Percentiles rank a stretch among this genome's conserved stretches.
These are phyloP conservation scores for Leishmania lainsoni DNA, from an alignment of 208 protist species.

Conservation along the genomic window DNA sequence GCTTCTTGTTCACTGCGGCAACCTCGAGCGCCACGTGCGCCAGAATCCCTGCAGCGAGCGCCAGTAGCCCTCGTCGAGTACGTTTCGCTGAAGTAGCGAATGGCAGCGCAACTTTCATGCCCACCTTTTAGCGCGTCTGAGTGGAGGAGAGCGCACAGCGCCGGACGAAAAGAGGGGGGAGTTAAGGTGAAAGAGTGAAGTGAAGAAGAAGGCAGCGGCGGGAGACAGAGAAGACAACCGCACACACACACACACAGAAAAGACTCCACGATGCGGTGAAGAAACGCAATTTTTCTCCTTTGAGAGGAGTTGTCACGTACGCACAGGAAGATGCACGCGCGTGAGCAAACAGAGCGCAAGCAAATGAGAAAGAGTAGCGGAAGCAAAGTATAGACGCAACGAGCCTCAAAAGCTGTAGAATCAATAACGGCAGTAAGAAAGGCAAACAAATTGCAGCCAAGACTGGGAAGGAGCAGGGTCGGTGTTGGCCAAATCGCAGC, in stretches of 20 bases:
- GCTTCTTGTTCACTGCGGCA: constrained; percentile 15
- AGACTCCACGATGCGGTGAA: neutral
- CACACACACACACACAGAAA: too few relatives aligned
- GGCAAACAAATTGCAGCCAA: neutral
- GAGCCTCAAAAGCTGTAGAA: neutral
- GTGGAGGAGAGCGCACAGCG: neutral
- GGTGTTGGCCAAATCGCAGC: neutral
- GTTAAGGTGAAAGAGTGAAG: neutral
- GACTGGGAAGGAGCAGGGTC: too few relatives aligned
- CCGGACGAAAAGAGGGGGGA: too few relatives aligned
- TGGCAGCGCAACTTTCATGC: neutral
- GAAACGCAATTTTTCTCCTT: neutral
- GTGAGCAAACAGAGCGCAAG: too few relatives aligned
- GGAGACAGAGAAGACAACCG: neutral
- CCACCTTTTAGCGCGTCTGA: neutral
- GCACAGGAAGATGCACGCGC: neutral
- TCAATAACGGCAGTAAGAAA: neutral
- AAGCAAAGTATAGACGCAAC: neutral
- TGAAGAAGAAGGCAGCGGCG: neutral
- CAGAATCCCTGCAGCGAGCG: constrained; percentile 12
- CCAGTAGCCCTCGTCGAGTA: constrained; percentile 15
- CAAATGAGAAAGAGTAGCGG: neutral
- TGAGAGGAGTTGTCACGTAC: neutral
- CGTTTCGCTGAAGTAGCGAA: neutral
- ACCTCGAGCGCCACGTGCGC: constrained; percentile 1